A percentile compares a stretch with the other conserved stretches of the same genome.
Conservation (phyloP, 306 rosid genomes). For the Ormosia semicastrata region DNA sequence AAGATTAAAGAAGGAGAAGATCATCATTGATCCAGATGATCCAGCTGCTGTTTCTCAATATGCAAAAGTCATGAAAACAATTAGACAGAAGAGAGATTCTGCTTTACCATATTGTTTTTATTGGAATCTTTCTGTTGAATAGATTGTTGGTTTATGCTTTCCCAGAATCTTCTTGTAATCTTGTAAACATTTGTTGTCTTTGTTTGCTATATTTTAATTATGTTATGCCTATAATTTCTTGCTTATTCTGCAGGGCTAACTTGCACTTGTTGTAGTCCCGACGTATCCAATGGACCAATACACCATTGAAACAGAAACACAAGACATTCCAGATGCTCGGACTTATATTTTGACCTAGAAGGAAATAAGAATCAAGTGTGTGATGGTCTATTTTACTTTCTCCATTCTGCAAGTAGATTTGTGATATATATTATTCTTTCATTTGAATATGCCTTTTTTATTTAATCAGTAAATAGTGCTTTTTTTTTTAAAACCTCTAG, state of each 20-base stretch:
- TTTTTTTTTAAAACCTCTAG: background rate
- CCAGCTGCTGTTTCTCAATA: constrained; percentile 86
- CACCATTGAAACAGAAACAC: constrained; percentile 61
- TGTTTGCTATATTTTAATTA: background rate
- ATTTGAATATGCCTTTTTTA: background rate
- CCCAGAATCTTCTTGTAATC: background rate
- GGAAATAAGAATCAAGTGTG: constrained; percentile 77
- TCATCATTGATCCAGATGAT: constrained; percentile 86
- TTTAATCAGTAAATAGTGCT: background rate
- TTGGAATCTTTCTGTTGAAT: background rate
- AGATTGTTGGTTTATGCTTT: background rate
- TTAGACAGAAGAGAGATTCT: constrained; percentile 78
- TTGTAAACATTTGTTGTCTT: background rate
- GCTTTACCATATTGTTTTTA: constrained; percentile 12
- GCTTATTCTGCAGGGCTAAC: constrained; percentile 58
- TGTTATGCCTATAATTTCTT: constrained; percentile 14
- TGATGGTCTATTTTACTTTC: constrained; percentile 22
- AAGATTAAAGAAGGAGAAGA: constrained; percentile 79
- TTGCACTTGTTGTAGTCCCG: constrained; percentile 72
- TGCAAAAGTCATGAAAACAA: constrained; percentile 77
- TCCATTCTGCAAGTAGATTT: constrained; percentile 20
- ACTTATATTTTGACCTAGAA: constrained; percentile 79
- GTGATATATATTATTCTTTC: background rate
- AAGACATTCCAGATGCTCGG: constrained; percentile 83
- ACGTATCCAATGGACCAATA: constrained; percentile 46